Evolutionary conservation across 2,329 filamentous ascomycete species (phyloP).

Genomic region (Hypoxylon sp.): DNA sequence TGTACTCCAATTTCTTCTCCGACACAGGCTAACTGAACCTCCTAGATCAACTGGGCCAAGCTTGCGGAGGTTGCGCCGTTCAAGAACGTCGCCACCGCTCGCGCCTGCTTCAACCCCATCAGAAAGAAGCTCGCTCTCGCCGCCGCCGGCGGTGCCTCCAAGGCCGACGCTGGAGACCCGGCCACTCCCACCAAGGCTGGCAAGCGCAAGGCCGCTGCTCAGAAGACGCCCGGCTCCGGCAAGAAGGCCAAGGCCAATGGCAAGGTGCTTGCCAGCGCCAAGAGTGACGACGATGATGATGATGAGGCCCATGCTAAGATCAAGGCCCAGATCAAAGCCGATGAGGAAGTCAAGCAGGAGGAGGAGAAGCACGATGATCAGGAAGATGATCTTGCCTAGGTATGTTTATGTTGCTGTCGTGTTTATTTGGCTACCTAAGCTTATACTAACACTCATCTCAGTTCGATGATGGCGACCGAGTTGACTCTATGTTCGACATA

Average conservation of each 20-base stretch:
- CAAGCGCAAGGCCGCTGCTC: conserved; percentile 16
- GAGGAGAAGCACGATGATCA: not conserved
- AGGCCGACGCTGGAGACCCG: not conserved
- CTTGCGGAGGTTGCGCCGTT: conserved; percentile 27
- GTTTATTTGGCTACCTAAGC: too few relatives aligned
- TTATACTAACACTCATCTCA: too few relatives aligned
- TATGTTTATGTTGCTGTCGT: too few relatives aligned
- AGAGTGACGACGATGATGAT: conserved; percentile 9
- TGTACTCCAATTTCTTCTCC: too few relatives aligned
- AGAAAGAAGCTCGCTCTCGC: conserved; percentile 33
- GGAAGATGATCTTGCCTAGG: not conserved
- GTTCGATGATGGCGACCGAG: too few relatives aligned
- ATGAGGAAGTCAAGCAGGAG: too few relatives aligned
- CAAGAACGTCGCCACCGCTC: conserved; percentile 26
- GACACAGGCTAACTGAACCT: conserved; percentile 8
- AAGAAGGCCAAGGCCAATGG: conserved; percentile 22
- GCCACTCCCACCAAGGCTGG: conserved; percentile 4
- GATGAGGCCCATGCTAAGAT: not conserved
- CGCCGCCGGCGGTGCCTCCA: not conserved
- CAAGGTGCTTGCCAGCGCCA: not conserved
- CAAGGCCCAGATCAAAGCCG: not conserved
- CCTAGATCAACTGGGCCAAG: conserved; percentile 32
- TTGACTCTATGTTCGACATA: too few relatives aligned
- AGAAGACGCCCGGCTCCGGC: conserved; percentile 3
- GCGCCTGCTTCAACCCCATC: conserved; percentile 25